Evolutionary conservation across 1,139 yeast species (phyloP).

Genomic region (Lodderomyces pseudojiufengensis): DNA sequence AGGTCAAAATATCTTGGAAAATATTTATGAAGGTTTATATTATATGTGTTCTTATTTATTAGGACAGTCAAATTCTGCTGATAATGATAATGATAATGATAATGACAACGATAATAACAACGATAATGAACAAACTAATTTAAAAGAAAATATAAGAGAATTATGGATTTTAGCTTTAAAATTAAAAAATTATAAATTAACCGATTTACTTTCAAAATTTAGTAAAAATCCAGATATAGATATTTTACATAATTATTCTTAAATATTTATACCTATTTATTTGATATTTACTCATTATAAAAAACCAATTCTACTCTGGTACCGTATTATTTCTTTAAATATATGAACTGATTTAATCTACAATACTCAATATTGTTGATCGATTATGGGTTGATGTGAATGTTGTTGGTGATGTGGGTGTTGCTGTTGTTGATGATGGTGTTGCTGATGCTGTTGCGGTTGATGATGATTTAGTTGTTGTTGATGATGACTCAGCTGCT

Average conservation of each 20-base stretch:
- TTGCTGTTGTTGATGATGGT: slow-evolving; percentile 11
- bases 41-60: slow-evolving; percentile 3
- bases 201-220: slow-evolving; percentile 7
- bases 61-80: slow-evolving; percentile 4
- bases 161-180: slow-evolving; percentile 11
- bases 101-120: neutral
- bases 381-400: slow-evolving; percentile 15
- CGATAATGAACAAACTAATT: no score
- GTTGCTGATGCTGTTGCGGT: slow-evolving; percentile 8
- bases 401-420: slow-evolving; percentile 10
- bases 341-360: neutral
- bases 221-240: slow-evolving; percentile 9
- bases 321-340: neutral
- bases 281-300: no score
- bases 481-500: slow-evolving; percentile 8
- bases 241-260: slow-evolving; percentile 8
- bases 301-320: no score
- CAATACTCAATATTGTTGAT: slow-evolving; percentile 12
- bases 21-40: slow-evolving; percentile 4
- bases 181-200: slow-evolving; percentile 8
- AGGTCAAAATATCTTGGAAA: slow-evolving; percentile 6
- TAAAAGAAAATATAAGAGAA: slow-evolving; percentile 2
- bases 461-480: slow-evolving; percentile 11
- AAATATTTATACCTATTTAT: neutral
- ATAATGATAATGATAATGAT: slow-evolving; percentile 5